phyloP scores from a whole-genome alignment of 140 eudicot genomes.

The Bidens hawaiensis region DNA sequence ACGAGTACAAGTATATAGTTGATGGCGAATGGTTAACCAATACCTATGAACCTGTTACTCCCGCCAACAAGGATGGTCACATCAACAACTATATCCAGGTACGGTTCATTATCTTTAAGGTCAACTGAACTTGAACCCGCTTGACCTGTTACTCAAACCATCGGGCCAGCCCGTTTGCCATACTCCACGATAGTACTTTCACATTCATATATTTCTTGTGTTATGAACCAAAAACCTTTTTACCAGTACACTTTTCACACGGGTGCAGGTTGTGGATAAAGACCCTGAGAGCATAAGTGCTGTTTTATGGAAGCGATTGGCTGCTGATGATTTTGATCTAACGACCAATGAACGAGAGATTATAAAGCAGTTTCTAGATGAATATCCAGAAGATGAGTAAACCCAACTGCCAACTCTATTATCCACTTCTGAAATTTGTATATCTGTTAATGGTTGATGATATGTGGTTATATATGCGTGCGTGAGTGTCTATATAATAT shows the following conservation, averaged over 20 bases:
- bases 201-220: not conserved
- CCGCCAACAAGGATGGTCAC: slow-evolving; percentile 77
- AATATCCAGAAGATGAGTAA: slow-evolving; percentile 48
- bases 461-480: not conserved
- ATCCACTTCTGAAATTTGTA: slow-evolving; percentile 5
- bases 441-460: slow-evolving; percentile 10
- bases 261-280: slow-evolving; percentile 56
- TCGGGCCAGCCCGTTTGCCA: not conserved
- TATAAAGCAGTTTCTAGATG: slow-evolving; percentile 66
- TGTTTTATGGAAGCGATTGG: slow-evolving; percentile 54
- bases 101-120: slow-evolving; percentile 12
- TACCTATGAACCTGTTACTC: slow-evolving; percentile 51
- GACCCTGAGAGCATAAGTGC: slow-evolving; percentile 56
- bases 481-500: not conserved
- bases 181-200: not conserved
- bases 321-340: slow-evolving; percentile 64
- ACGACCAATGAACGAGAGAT: slow-evolving; percentile 56
- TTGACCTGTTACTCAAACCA: not conserved
- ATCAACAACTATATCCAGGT: slow-evolving; percentile 81
- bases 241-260: not conserved
- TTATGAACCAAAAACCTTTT: not conserved
- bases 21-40: slow-evolving; percentile 86
- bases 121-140: not conserved
- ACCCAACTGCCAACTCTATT: not conserved
- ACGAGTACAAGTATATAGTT: slow-evolving; percentile 90